These are phyloP conservation scores for Funneliformis mosseae DNA, from an alignment of 192 early-diverging fungal genomes.

Conservation along the genomic window DNA sequence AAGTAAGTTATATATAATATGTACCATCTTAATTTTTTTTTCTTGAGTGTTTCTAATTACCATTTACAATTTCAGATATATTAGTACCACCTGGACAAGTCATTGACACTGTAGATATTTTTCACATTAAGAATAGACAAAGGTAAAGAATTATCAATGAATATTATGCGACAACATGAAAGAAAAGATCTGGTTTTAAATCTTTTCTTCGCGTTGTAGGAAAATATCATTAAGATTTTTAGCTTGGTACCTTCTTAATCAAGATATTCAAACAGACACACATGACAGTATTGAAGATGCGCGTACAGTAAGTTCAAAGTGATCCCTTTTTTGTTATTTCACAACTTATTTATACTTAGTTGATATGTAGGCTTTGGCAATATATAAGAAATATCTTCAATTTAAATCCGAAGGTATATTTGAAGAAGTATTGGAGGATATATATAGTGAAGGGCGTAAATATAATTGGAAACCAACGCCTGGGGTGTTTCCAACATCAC, in stretches of 20 bases:
- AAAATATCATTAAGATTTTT: constrained; percentile 91
- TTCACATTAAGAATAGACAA: constrained; percentile 77
- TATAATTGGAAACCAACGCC: constrained; percentile 54
- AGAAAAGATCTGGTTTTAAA: background rate
- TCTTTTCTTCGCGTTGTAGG: constrained; percentile 38
- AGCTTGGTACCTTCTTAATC: constrained; percentile 81
- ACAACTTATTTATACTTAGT: background rate
- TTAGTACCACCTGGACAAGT: constrained; percentile 82
- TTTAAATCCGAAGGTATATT: constrained; percentile 66
- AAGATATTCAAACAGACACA: constrained; percentile 85
- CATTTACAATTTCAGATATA: constrained; percentile 61
- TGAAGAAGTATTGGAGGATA: constrained; percentile 72
- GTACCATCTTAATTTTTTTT: background rate
- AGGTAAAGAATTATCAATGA: constrained; percentile 45
- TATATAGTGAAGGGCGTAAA: constrained; percentile 78
- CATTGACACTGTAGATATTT: constrained; percentile 95
- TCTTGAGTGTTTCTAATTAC: background rate
- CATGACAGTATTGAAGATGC: constrained; percentile 97
- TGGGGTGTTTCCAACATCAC: constrained; percentile 43
- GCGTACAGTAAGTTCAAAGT: constrained; percentile 59
- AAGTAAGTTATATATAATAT: constrained; percentile 52
- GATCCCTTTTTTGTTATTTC: constrained; percentile 13
- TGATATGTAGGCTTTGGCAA: constrained; percentile 62
- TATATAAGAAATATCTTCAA: constrained; percentile 83
- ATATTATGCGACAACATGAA: constrained; percentile 36